Conservation (phyloP, 2,329 filamentous ascomycete genomes). For the Cercospora brassicicola region DNA sequence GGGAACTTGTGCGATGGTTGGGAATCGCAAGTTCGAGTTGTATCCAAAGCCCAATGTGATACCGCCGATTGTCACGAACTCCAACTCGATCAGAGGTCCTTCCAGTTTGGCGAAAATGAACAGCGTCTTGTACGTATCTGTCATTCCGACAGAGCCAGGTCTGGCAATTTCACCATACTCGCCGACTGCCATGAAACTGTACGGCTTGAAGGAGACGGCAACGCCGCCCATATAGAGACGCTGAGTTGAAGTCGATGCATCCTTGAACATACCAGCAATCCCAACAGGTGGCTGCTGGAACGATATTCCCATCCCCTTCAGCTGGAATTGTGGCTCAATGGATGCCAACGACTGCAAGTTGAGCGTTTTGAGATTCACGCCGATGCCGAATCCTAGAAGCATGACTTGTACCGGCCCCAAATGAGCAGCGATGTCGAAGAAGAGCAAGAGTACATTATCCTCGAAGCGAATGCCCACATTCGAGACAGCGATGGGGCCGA, state of each 20-base stretch:
- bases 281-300: conserved; percentile 11
- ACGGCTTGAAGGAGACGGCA: conserved; percentile 9
- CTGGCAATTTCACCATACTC: conserved; percentile 11
- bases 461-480: conserved; percentile 11
- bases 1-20: conserved; percentile 9
- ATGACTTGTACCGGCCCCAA: conserved; percentile 1
- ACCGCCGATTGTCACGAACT: conserved; percentile 15
- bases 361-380: background rate
- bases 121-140: conserved; percentile 9
- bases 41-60: conserved; percentile 19
- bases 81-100: conserved; percentile 18
- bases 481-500: background rate
- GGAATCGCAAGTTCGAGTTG: conserved; percentile 12
- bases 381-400: conserved; percentile 12
- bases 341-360: background rate
- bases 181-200: conserved; percentile 16
- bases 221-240: conserved; percentile 13
- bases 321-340: background rate
- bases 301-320: conserved; percentile 10
- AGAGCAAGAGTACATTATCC: background rate
- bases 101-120: conserved; percentile 20
- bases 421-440: conserved; percentile 6
- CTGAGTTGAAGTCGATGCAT: background rate
- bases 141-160: background rate
- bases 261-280: conserved; percentile 13